These are phyloP conservation scores for Pleurotus eryngii DNA, from an alignment of 768 basidiomycete species.

Conservation along the genomic window DNA sequence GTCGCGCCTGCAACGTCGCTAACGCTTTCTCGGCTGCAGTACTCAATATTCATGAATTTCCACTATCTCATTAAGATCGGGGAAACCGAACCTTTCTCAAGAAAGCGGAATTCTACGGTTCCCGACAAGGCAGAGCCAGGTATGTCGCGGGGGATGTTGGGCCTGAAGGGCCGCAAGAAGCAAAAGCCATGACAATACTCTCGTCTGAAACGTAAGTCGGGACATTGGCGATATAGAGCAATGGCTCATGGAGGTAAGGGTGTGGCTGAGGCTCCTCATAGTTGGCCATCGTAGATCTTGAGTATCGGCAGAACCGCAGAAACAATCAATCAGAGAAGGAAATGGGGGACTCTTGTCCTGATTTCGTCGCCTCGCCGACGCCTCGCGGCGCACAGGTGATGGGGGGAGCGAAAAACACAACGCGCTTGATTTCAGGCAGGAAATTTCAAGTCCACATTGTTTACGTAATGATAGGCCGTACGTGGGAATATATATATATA, in stretches of 20 bases:
- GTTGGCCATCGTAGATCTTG: conserved; percentile 38
- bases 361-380: conserved; percentile 8
- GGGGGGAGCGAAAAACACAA: not conserved
- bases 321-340: conserved; percentile 13
- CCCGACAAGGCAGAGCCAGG: conserved; percentile 53
- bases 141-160: conserved; percentile 65
- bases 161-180: conserved; percentile 76
- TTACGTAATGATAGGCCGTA: not conserved
- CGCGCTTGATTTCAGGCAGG: conserved; percentile 1
- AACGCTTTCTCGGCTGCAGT: conserved; percentile 82
- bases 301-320: conserved; percentile 15
- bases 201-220: conserved; percentile 74
- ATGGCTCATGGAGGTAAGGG: conserved; percentile 81
- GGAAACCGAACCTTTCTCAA: conserved; percentile 62
- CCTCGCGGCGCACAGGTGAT: conserved; percentile 7
- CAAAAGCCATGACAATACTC: conserved; percentile 70
- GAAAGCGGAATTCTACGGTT: conserved; percentile 80
- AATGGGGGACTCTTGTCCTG: not conserved
- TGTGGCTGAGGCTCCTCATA: conserved; percentile 51
- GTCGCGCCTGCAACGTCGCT: conserved; percentile 76
- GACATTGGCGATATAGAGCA: conserved; percentile 77
- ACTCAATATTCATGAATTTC: conserved; percentile 4
- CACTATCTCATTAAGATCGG: conserved; percentile 7
- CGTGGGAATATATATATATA: not conserved
- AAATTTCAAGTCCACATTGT: conserved; percentile 4